Conservation (phyloP, 1,284 basidiomycete species). For the Cutaneotrichosporon spelunceum region DNA sequence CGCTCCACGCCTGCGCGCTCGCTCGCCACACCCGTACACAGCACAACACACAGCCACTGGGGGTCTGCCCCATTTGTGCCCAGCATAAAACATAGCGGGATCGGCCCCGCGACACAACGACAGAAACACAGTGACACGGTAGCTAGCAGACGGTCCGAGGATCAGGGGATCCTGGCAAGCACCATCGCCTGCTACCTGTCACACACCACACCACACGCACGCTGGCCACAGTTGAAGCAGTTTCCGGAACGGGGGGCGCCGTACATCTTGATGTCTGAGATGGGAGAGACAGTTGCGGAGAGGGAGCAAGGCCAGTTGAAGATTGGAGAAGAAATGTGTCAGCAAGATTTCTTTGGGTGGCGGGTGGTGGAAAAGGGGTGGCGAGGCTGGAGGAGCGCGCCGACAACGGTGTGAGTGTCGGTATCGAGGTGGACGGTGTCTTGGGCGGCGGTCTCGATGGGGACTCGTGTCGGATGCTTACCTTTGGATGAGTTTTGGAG, state of each 20-base stretch:
- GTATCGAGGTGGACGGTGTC: no score
- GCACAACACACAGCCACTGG: conserved; percentile 3
- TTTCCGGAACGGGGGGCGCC: conserved; percentile 41
- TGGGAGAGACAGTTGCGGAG: neutral
- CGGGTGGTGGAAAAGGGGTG: conserved; percentile 1
- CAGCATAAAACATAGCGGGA: conserved; percentile 15
- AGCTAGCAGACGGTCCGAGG: neutral
- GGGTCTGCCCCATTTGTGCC: conserved; percentile 40
- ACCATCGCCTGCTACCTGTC: conserved; percentile 10
- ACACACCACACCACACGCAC: conserved; percentile 39
- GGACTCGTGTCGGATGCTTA: neutral
- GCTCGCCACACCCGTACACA: conserved; percentile 39
- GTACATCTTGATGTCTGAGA: conserved; percentile 36
- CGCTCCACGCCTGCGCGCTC: conserved; percentile 32
- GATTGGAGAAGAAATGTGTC: neutral
- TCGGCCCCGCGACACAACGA: neutral
- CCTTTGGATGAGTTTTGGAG: neutral
- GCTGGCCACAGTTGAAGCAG: conserved; percentile 52
- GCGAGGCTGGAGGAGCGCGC: neutral
- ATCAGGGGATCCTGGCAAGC: neutral
- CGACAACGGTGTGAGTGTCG: neutral
- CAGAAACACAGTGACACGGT: neutral
- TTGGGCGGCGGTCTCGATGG: no score
- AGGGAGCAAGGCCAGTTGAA: neutral
- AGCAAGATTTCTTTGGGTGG: neutral